phyloP scores from a whole-genome alignment of 352 stramenopile species.

The Elongisporangium prolatum region DNA sequence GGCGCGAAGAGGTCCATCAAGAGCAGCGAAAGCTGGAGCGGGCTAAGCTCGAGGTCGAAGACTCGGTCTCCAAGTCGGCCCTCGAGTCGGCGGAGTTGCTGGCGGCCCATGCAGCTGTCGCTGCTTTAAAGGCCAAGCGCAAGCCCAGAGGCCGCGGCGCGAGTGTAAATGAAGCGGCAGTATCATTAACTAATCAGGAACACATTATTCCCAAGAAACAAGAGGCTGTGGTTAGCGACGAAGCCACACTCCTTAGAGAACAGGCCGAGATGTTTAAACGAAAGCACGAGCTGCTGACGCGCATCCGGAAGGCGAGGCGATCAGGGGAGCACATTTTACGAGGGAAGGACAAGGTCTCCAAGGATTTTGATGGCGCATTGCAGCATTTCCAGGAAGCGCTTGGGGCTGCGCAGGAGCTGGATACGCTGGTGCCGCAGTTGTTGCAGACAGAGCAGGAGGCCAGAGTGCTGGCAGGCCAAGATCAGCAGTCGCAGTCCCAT shows the following conservation, averaged over 20 bases:
- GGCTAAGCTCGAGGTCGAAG: conserved; percentile 51
- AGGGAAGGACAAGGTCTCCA: neutral
- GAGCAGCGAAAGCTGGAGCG: conserved; percentile 25
- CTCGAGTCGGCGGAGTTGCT: conserved; percentile 58
- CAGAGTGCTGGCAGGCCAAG: neutral
- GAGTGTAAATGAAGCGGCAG: neutral
- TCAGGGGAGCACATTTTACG: conserved; percentile 27
- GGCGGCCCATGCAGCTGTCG: conserved; percentile 57
- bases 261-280: conserved; percentile 29
- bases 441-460: conserved; percentile 15
- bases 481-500: conserved; percentile 6
- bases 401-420: conserved; percentile 21
- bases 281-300: conserved; percentile 52
- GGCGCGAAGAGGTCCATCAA: conserved; percentile 25
- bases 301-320: conserved; percentile 34
- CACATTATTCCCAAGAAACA: neutral
- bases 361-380: conserved; percentile 12
- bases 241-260: conserved; percentile 15
- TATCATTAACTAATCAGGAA: neutral
- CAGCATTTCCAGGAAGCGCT: conserved; percentile 31
- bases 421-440: conserved; percentile 35
- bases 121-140: conserved; percentile 54
- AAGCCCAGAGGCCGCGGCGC: conserved; percentile 1
- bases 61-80: conserved; percentile 26
- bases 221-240: conserved; percentile 2